Conservation (phyloP, 2,329 filamentous ascomycete genomes). For the Hyphodiscus sp. region DNA sequence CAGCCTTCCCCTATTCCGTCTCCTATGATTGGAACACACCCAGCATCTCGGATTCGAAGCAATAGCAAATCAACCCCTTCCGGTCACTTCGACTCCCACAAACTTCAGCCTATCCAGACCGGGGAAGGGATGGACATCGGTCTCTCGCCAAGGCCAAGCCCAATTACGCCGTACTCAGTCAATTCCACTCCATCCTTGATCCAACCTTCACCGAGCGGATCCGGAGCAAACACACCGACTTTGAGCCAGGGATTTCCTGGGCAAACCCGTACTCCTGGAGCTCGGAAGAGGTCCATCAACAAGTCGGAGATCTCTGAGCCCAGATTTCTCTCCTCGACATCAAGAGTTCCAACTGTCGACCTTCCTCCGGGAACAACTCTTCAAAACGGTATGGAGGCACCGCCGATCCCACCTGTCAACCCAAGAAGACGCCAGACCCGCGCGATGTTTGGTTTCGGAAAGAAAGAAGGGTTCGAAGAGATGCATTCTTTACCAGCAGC, state of each 20-base stretch:
- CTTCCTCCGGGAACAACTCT: constrained; percentile 26
- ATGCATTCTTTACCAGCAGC: constrained; percentile 19
- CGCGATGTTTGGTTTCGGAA: constrained; percentile 26
- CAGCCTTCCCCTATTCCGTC: constrained; percentile 24
- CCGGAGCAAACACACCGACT: constrained; percentile 19
- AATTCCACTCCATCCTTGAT: constrained; percentile 27
- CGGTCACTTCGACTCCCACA: constrained; percentile 24
- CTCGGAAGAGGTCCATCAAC: constrained; percentile 28
- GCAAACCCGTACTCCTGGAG: constrained; percentile 8
- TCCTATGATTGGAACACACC: constrained; percentile 14
- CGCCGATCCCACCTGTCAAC: constrained; percentile 30
- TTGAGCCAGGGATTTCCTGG: constrained; percentile 11
- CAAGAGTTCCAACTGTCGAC: constrained; percentile 26
- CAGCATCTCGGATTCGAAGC: constrained; percentile 19
- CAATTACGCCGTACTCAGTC: constrained; percentile 25
- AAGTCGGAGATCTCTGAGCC: constrained; percentile 31
- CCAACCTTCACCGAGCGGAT: constrained; percentile 17
- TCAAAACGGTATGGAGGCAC: constrained; percentile 23
- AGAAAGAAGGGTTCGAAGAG: constrained; percentile 20
- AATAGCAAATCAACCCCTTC: constrained; percentile 20
- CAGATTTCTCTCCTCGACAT: constrained; percentile 28
- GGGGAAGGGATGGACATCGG: constrained; percentile 21
- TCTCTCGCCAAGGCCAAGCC: constrained; percentile 25
- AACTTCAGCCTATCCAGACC: constrained; percentile 18
- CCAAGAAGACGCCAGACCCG: constrained; percentile 28